These are phyloP conservation scores for Orbilia blumenaviensis DNA, from an alignment of 2,329 filamentous ascomycete species.

Conservation along the genomic window DNA sequence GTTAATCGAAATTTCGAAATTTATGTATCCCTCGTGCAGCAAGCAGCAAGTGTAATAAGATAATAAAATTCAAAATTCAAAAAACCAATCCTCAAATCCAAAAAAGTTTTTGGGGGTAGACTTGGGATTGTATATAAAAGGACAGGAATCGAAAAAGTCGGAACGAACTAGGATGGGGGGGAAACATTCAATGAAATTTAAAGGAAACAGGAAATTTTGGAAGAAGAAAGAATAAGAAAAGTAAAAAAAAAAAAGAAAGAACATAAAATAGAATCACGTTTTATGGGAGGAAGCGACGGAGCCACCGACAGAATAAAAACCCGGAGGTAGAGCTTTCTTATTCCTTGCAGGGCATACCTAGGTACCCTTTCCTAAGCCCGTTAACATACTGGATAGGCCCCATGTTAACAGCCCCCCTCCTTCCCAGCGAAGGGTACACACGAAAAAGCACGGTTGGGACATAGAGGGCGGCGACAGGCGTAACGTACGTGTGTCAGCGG, in stretches of 20 bases:
- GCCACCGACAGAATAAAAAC: slow-evolving; percentile 48
- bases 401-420: slow-evolving; percentile 22
- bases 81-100: not conserved
- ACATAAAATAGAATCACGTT: slow-evolving; percentile 5
- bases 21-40: not conserved
- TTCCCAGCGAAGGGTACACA: slow-evolving; percentile 25
- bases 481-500: slow-evolving; percentile 53
- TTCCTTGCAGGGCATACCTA: slow-evolving; percentile 23
- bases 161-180: slow-evolving; percentile 16
- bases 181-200: slow-evolving; percentile 9
- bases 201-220: slow-evolving; percentile 2
- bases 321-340: slow-evolving; percentile 54
- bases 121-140: slow-evolving; percentile 33
- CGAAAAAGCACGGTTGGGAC: slow-evolving; percentile 48
- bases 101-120: not conserved
- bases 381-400: slow-evolving; percentile 21
- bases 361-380: not conserved
- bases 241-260: no score
- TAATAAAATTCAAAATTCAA: not conserved
- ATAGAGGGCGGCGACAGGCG: slow-evolving; percentile 46
- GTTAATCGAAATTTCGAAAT: slow-evolving; percentile 17
- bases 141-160: slow-evolving; percentile 2
- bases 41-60: no score
- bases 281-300: slow-evolving; percentile 26
- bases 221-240: not conserved